A percentile compares a stretch with the other conserved stretches of the same genome.
Conservation (phyloP, 169 alveolate species). For the Eimeria sp. region DNA sequence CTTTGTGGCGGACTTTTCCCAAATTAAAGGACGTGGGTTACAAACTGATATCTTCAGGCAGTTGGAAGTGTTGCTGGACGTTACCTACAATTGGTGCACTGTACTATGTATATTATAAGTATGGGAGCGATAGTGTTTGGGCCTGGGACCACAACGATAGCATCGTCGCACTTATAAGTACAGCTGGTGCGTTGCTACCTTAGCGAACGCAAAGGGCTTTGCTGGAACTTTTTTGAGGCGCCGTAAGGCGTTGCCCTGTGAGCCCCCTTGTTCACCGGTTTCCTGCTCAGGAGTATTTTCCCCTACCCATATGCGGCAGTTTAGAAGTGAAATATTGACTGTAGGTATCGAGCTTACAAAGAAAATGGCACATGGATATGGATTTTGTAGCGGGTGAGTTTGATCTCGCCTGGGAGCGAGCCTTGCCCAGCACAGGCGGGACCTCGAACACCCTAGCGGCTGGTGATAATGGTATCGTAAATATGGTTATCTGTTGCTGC, state of each 20-base stretch:
- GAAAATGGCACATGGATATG: neutral
- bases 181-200: neutral
- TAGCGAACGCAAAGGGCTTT: neutral
- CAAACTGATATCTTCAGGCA: neutral
- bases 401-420: neutral
- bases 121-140: neutral
- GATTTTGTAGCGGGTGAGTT: constrained; percentile 3
- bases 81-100: neutral
- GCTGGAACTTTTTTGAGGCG: too few relatives aligned
- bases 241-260: neutral
- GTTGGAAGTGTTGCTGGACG: neutral
- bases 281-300: neutral
- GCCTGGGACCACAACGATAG: neutral
- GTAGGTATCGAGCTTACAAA: neutral
- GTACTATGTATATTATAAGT: neutral
- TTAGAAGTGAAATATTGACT: neutral
- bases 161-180: neutral
- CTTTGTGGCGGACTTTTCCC: neutral
- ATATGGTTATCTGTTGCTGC: neutral
- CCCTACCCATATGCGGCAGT: too few relatives aligned
- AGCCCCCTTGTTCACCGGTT: neutral
- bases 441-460: neutral
- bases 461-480: neutral
- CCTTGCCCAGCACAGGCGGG: too few relatives aligned
- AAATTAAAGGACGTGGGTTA: constrained; percentile 10